Percentiles rank a stretch among this genome's conserved stretches.
Evolutionary conservation across 73 alveolate species (phyloP).

Genomic region (Paramecium biaurelia): DNA sequence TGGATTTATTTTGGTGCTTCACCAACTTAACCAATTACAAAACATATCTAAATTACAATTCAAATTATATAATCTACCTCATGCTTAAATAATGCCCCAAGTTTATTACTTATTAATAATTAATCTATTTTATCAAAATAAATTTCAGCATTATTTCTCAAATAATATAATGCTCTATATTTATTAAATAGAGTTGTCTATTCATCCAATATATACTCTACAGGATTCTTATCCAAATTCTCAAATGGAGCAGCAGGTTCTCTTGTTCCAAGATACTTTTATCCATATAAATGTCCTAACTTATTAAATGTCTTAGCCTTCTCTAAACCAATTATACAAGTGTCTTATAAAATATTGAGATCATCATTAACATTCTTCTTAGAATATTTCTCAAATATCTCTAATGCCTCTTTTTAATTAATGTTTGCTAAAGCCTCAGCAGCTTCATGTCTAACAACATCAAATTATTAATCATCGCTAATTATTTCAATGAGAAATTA

Average conservation of each 20-base stretch:
- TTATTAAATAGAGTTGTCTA: neutral
- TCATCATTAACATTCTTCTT: neutral
- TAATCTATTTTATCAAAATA: neutral
- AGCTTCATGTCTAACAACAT: neutral
- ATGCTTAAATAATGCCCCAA: slow-evolving; percentile 41
- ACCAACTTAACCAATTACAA: slow-evolving; percentile 5
- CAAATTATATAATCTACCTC: neutral
- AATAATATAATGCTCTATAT: slow-evolving; percentile 32
- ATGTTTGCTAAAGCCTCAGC: neutral
- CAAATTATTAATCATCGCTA: neutral
- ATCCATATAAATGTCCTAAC: neutral
- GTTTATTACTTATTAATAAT: neutral
- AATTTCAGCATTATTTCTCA: neutral
- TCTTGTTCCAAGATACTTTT: neutral
- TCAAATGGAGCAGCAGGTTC: slow-evolving; percentile 53
- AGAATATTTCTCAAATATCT: neutral
- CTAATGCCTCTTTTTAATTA: neutral
- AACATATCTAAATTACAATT: neutral
- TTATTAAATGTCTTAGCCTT: neutral
- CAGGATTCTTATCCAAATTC: neutral
- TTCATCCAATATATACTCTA: neutral
- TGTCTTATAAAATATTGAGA: neutral
- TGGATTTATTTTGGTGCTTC: neutral
- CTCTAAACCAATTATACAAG: neutral
- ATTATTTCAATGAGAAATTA: neutral